These are phyloP conservation scores for Ceratocystis eucalypticola DNA, from an alignment of 2,329 filamentous ascomycete genomes.

Conservation along the genomic window DNA sequence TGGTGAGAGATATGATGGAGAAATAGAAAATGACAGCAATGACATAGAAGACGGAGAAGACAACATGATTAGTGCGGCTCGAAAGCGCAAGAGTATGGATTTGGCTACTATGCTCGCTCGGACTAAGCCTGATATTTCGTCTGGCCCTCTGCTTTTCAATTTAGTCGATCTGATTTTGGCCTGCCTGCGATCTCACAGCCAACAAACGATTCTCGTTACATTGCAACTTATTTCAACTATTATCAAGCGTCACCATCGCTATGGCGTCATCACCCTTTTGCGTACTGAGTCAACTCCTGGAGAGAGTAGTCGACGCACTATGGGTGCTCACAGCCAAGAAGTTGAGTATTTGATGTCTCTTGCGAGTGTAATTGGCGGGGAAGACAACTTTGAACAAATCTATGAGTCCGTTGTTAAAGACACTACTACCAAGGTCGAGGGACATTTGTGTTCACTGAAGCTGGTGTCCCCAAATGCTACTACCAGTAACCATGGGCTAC, in stretches of 20 bases:
- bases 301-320: conserved; percentile 48
- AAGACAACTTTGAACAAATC: conserved; percentile 56
- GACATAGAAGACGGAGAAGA: conserved; percentile 7
- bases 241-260: conserved; percentile 73
- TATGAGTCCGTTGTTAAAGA: conserved; percentile 63
- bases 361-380: conserved; percentile 53
- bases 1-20: neutral
- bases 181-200: conserved; percentile 69
- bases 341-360: conserved; percentile 57
- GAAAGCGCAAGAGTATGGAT: conserved; percentile 79
- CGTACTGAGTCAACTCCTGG: conserved; percentile 43
- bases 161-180: conserved; percentile 80
- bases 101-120: conserved; percentile 66
- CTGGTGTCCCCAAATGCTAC: conserved; percentile 50
- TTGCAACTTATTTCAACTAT: conserved; percentile 78
- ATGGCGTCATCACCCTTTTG: conserved; percentile 65
- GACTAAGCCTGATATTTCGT: conserved; percentile 39
- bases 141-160: conserved; percentile 80
- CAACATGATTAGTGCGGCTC: conserved; percentile 51
- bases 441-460: conserved; percentile 57
- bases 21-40: conserved; percentile 1
- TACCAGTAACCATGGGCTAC: conserved; percentile 42
- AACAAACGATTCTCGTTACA: conserved; percentile 80
- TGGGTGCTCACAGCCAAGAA: conserved; percentile 62
- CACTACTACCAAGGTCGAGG: conserved; percentile 53